Conservation (phyloP, 257 asterid genomes). For the Ballota nigra region DNA sequence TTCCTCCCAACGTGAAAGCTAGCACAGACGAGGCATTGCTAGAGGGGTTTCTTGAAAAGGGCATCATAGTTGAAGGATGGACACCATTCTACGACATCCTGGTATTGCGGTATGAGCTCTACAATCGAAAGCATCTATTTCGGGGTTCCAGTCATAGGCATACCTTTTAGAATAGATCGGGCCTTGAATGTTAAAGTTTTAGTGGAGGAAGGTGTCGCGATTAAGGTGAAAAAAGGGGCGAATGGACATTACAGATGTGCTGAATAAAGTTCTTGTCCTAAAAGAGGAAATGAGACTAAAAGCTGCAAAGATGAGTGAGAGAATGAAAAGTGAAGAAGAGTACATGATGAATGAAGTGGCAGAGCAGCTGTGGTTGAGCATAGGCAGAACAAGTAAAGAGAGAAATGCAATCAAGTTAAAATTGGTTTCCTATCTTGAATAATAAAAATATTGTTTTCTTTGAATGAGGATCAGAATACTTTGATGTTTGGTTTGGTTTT, state of each 20-base stretch:
- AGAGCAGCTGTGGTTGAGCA: constrained; percentile 22
- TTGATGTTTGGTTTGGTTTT: no score
- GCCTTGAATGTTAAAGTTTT: constrained; percentile 26
- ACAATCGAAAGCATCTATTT: constrained; percentile 31
- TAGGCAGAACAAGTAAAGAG: constrained; percentile 9
- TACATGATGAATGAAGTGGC: constrained; percentile 22
- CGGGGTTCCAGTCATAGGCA: constrained; percentile 36
- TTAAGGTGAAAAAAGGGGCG: constrained; percentile 34
- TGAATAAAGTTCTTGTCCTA: constrained; percentile 22
- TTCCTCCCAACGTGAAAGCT: constrained; percentile 22
- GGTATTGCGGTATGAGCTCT: constrained; percentile 46
- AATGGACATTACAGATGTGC: constrained; percentile 25
- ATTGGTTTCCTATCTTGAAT: not conserved
- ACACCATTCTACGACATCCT: constrained; percentile 29
- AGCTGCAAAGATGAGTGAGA: constrained; percentile 22
- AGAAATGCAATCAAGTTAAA: not conserved
- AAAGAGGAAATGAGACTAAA: constrained; percentile 26
- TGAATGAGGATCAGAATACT: no score
- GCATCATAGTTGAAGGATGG: constrained; percentile 38
- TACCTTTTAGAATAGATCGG: constrained; percentile 32
- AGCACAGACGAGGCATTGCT: constrained; percentile 26
- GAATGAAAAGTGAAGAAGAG: constrained; percentile 31
- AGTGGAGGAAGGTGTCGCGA: constrained; percentile 35
- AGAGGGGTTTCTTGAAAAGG: constrained; percentile 39
- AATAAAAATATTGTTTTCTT: no score